Evolutionary conservation across 495 filamentous ascomycete species (phyloP).

Genomic region (Recurvomyces mirabilis): DNA sequence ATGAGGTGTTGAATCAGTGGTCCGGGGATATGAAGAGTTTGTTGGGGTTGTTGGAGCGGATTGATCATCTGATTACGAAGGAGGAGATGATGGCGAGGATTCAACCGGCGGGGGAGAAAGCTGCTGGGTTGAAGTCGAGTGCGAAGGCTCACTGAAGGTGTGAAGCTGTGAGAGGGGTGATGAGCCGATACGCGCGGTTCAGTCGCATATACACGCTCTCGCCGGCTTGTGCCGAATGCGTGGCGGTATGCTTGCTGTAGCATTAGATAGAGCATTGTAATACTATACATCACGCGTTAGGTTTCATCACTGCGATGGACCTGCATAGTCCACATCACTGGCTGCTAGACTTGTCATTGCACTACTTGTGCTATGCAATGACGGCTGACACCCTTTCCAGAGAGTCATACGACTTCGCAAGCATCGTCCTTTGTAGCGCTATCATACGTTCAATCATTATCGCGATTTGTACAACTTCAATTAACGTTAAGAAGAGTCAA

Average conservation of each 20-base stretch:
- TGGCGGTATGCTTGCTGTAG: background rate
- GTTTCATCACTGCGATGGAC: no score
- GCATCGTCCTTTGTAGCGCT: no score
- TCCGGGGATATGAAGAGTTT: conserved; percentile 97
- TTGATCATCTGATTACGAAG: conserved; percentile 98
- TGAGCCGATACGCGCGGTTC: background rate
- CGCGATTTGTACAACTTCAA: no score
- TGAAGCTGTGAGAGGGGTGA: background rate
- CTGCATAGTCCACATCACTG: no score
- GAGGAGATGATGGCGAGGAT: conserved; percentile 99
- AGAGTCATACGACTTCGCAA: no score
- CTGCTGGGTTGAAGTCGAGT: background rate
- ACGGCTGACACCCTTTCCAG: no score
- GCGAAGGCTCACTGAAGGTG: background rate
- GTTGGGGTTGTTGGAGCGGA: conserved; percentile 79
- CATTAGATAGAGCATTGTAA: conserved; percentile 3
- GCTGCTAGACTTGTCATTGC: no score
- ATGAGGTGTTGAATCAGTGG: conserved; percentile 97
- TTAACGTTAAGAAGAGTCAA: no score
- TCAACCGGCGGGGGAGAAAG: conserved; percentile 44
- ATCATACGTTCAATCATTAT: no score
- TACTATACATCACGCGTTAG: no score
- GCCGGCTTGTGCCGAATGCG: background rate
- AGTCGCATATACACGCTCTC: background rate
- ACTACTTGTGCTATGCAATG: no score